These are phyloP conservation scores for Salvia miltiorrhiza DNA, from an alignment of 257 asterid genomes.

Conservation along the genomic window DNA sequence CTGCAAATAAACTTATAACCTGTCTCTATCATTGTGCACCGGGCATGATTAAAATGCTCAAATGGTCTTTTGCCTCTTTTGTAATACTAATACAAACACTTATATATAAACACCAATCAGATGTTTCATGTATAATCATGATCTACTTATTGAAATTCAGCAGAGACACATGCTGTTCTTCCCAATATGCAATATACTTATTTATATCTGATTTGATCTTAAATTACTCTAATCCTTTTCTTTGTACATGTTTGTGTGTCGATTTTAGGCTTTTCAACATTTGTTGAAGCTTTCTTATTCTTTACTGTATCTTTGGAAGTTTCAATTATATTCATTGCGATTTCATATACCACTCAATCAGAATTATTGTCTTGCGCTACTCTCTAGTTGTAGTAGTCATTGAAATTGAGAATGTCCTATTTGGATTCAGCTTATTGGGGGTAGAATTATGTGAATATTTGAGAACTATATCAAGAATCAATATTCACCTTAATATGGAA, in stretches of 20 bases:
- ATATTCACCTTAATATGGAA: neutral
- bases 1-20: neutral
- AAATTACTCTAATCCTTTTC: no score
- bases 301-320: neutral
- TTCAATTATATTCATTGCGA: neutral
- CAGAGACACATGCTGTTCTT: neutral
- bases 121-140: neutral
- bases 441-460: neutral
- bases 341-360: neutral
- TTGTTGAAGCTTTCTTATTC: neutral
- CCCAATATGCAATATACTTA: neutral
- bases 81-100: neutral
- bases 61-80: neutral
- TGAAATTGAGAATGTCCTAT: neutral
- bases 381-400: neutral
- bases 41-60: neutral
- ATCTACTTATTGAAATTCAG: neutral
- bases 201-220: no score
- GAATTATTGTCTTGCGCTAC: neutral
- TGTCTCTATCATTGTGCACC: neutral
- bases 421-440: constrained; percentile 5
- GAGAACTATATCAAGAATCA: neutral
- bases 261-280: neutral
- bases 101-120: neutral
- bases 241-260: neutral